Conservation (phyloP, 2,329 filamentous ascomycete species). For the Paraphoma chrysanthemicola region DNA sequence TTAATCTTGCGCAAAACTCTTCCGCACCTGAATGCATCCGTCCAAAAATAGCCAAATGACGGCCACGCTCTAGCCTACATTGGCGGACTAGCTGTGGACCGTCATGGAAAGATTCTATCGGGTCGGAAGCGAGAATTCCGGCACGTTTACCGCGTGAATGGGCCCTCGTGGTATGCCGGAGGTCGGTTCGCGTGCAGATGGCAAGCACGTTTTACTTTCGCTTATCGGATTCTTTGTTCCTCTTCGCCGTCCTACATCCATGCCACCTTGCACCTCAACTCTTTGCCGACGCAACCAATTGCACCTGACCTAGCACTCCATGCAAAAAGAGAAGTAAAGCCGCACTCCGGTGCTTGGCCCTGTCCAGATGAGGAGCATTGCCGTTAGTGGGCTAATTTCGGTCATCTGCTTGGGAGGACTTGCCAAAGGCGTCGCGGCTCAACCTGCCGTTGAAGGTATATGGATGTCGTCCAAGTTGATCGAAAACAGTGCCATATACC, state of each 20-base stretch:
- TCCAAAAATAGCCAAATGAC: background rate
- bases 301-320: too few species aligned
- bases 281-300: background rate
- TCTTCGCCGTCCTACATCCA: conserved; percentile 1
- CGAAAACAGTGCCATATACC: background rate
- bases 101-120: background rate
- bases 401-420: too few species aligned
- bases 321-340: too few species aligned
- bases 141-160: background rate
- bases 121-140: background rate
- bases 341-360: too few species aligned
- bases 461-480: too few species aligned
- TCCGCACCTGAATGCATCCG: background rate
- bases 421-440: too few species aligned
- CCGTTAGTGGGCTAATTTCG: too few species aligned
- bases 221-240: background rate
- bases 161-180: too few species aligned
- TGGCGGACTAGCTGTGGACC: background rate
- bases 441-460: too few species aligned
- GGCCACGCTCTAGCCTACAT: background rate
- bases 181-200: background rate
- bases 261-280: background rate
- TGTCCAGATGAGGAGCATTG: too few species aligned
- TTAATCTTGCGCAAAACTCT: too few species aligned
- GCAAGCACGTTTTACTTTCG: background rate